Evolutionary conservation across 192 early-diverging fungal genomes (phyloP), one percentile per base, ranked within the genome.

Genomic region (Gryganskiella cystojenkinii): DNA sequence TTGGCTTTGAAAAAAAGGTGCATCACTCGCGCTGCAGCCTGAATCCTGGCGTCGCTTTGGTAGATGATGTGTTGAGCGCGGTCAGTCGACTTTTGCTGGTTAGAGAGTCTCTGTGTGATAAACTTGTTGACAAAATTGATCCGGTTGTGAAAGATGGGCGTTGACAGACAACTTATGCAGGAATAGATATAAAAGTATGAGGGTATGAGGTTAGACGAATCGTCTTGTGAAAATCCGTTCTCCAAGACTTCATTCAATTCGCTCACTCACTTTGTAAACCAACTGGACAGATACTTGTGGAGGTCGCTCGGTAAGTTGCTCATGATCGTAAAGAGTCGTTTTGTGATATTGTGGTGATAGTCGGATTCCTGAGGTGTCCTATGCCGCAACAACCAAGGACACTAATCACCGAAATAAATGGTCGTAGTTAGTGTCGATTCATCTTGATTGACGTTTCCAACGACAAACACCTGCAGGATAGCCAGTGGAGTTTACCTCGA

Each of bases 21-120:
- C 96, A 98, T 97, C 28, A 95, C 89, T 24, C 93, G 84, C 34
- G 96, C 90, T 0, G 95, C 96, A 20, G 93, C 88, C 47, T 85
- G 84, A 40, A 96, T 87, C 45, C 90, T 87, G 90, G 95, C 96
- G 76, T 98, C 96, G 15, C 88, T 85, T 75, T 93, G 90, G 74
- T 98, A 96, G 45, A 76, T 80, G 43, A 64, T 71, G 14, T 83
- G 73, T 42, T 72, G 64, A 8, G 60, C 62, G 3, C 61, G 78
- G 33, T 71, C 80, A 2, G 64, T 80, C 47, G 80, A 74, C 45
- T 67, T 75, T 79, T 85, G 73, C 61, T 90, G 86, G 57, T 92
- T 90, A n/a, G 90, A 83, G 10, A 98, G 82, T 28, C 94, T 83
- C 79, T 90, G 92, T 15, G 91, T 90, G 43, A 96, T 90, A 54